These are phyloP conservation scores for Penicillium olsonii DNA, from an alignment of 2,329 filamentous ascomycete genomes.

Conservation along the genomic window DNA sequence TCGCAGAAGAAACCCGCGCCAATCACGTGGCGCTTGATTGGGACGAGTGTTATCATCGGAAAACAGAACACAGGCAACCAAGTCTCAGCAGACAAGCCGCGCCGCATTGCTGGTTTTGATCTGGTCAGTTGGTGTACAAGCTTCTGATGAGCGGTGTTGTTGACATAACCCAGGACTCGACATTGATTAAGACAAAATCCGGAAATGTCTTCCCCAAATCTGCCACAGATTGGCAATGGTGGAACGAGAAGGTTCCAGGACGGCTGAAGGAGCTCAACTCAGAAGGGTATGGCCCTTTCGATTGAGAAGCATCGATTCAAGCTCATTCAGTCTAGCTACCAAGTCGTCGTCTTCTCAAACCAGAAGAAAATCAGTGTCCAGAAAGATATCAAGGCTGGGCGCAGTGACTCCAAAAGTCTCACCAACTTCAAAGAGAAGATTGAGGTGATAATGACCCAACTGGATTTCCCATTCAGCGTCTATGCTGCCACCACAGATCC, in stretches of 20 bases:
- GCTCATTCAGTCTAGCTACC: conserved; percentile 56
- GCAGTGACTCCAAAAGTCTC: conserved; percentile 67
- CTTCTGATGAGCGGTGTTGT: neutral
- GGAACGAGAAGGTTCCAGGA: conserved; percentile 70
- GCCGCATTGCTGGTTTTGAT: conserved; percentile 50
- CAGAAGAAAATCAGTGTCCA: conserved; percentile 80
- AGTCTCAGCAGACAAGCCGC: conserved; percentile 19
- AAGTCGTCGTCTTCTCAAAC: conserved; percentile 80
- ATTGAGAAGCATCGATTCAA: neutral
- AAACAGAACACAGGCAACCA: conserved; percentile 57
- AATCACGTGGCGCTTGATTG: conserved; percentile 68
- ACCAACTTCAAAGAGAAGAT: conserved; percentile 82
- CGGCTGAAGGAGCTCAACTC: conserved; percentile 68
- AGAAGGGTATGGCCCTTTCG: conserved; percentile 59
- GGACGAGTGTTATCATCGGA: conserved; percentile 74
- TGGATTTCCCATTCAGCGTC: conserved; percentile 71
- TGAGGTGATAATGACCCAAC: conserved; percentile 64
- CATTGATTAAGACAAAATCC: conserved; percentile 76
- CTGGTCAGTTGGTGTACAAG: conserved; percentile 33
- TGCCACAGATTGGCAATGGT: conserved; percentile 91
- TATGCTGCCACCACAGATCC: conserved; percentile 88
- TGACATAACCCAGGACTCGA: conserved; percentile 68
- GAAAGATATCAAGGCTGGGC: conserved; percentile 69
- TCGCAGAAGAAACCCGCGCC: conserved; percentile 82
- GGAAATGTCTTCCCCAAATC: conserved; percentile 75